Evolutionary conservation across 1,139 yeast species (phyloP), one percentile per base, ranked within the genome.

Genomic region (Pichia sp.): DNA sequence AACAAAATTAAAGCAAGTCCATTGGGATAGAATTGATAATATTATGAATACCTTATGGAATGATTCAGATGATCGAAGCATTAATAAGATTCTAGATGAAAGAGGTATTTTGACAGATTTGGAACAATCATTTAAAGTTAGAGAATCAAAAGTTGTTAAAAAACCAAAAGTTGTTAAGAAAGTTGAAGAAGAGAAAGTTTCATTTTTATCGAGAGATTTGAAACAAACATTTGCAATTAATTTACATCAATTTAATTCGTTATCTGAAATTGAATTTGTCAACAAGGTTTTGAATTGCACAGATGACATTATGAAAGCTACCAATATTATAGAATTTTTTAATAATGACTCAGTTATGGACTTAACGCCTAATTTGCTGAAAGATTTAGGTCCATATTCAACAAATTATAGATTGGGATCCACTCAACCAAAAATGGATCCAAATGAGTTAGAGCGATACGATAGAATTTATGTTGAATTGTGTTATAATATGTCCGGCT

Each of bases 1-100:
- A 52, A 72, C 79, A 19, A 84, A 83, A 58, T 74, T 93, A 61
- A 93, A 91, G 67, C 98, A 91, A 64, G 84, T 93, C 76, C 99
- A 93, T 66, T 93, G 98, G 98, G 96, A 91, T 60, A 87, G 81
- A 64, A 74, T 93, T 45, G 84, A 82, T 33, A 70, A 75, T 56
- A 82, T 88, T 45, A 79, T 83, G 45, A 77, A 83, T 45, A 91
- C 98, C 0, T 80, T 93, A 51, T 93, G 99, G 99, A 75, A 75
- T n/a, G 80, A 77, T 42, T 71, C 76, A 31, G 76, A 75, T 46
- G 71, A 69, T 51, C 81, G 74, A 54, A 66, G 68, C 10, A 68
- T 73, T 3, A 68, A 83, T 30, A 75, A 80, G 0, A 79, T 76
- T 48, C 73, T 90, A 47, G 73, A 80, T 49, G 79, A 81, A 54